Base-by-base conservation (phyloP, 805 yeast genomes). In the Hanseniaspora clermontiae region DNA sequence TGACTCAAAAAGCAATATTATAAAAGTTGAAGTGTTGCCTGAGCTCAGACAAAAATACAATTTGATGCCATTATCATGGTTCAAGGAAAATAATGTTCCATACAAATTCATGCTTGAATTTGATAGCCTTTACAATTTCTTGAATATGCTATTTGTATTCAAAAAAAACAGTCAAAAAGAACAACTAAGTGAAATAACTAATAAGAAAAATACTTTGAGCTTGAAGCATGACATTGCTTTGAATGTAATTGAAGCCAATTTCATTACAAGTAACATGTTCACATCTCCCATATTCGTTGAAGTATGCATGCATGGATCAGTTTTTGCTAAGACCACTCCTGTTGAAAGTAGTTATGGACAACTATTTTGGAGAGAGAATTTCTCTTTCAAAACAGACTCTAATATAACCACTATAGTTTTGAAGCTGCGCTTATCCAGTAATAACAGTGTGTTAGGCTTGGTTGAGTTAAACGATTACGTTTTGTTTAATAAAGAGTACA, bases 281-380 rank as follows among this genome's bases (percentile, higher is more conserved):
- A 57, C 58, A 27, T 61, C 61, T 36, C 63, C 61, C 59, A 62
- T 82, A 1, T 90, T 86, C 63, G 80, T 85, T 1, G 96, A 88
- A 62, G 72, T 89, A 2, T 70, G 76, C 17, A 74, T 87, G 66
- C 84, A 93, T 84, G 82, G 79, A 19, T 74, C 79, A 49, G 80
- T 84, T 0, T 84, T 91, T 87, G 87, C 85, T 40, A 73, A 88
- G 61, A 87, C 96, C 0, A 82, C 89, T 1, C 72, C 79, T 7
- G 83, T 83, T 0, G 70, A 73, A 39, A 71, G 76, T 48, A 50
- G 45, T 4, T 57, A 67, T 2, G 61, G 66, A 0, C 74, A 75
- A 55, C 90, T 95, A 1, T 87, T 87, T 65, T 90, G 96, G 93
- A 80, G 89, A 64, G 96, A 90, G 63, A 79, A 75, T 47, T 45